phyloP scores from a whole-genome alignment of 192 early-diverging fungal species.

The Umbelopsis sp. region DNA sequence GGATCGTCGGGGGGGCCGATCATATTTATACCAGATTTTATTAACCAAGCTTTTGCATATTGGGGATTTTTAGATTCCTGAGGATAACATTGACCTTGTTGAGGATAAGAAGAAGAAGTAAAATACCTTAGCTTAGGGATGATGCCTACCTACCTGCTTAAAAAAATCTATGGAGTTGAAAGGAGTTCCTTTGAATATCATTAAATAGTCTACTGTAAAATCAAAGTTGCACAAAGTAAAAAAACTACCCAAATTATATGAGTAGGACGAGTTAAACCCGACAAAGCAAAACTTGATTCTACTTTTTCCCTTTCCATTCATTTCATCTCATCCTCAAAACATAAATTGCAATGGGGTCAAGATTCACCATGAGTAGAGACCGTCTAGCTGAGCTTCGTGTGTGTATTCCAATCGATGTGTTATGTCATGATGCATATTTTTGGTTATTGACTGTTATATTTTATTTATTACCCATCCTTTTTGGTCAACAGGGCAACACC shows the following conservation, averaged over 20 bases:
- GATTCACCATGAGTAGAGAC: conserved; percentile 44
- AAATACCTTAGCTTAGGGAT: conserved; percentile 24
- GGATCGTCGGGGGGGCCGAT: not conserved
- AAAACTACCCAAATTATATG: not conserved
- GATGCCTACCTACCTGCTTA: too few species aligned
- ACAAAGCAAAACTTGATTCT: conserved; percentile 7
- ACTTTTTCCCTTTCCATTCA: conserved; percentile 26
- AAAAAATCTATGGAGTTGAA: not conserved
- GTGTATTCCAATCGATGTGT: not conserved
- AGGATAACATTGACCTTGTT: conserved; percentile 74
- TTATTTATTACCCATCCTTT: not conserved
- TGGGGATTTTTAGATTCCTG: conserved; percentile 59
- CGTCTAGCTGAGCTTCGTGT: conserved; percentile 39
- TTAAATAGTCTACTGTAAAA: not conserved
- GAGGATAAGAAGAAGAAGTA: conserved; percentile 79
- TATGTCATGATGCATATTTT: too few species aligned
- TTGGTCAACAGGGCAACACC: conserved; percentile 21
- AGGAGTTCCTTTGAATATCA: not conserved
- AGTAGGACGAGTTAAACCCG: not conserved
- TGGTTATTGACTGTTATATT: not conserved
- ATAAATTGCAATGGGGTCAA: conserved; percentile 25
- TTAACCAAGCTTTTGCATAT: conserved; percentile 4
- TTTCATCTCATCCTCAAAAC: not conserved
- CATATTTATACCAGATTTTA: not conserved
- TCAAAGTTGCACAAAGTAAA: conserved; percentile 13